Evolutionary conservation across 106 monocot species (phyloP).

Genomic region (Agapanthus africanus): DNA sequence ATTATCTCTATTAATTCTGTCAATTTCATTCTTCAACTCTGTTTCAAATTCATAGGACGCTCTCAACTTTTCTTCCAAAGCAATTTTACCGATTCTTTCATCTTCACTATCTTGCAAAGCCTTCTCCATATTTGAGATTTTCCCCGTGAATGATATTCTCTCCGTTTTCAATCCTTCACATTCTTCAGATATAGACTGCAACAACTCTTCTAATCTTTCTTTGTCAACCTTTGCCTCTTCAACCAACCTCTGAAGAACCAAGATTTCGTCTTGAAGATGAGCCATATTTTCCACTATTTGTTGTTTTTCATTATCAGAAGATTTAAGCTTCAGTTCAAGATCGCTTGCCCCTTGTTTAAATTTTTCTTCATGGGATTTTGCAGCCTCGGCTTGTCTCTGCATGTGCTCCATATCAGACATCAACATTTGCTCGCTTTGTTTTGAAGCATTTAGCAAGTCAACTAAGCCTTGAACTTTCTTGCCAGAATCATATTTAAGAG

Average conservation of each 20-base stretch:
- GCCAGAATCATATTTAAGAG: conserved; percentile 46
- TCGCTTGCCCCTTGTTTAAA: conserved; percentile 51
- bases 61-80: conserved; percentile 72
- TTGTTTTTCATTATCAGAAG: conserved; percentile 75
- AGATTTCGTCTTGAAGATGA: conserved; percentile 61
- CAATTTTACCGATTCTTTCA: conserved; percentile 44
- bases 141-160: conserved; percentile 30
- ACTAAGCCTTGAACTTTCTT: conserved; percentile 59
- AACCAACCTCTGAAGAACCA: conserved; percentile 42
- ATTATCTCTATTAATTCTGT: conserved; percentile 48
- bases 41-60: conserved; percentile 43
- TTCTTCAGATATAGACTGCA: conserved; percentile 45
- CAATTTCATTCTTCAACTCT: conserved; percentile 71
- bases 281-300: conserved; percentile 61
- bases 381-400: conserved; percentile 40
- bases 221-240: conserved; percentile 68
- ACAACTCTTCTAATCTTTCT: conserved; percentile 46
- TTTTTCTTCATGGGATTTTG: conserved; percentile 63
- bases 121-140: conserved; percentile 43
- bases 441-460: conserved; percentile 77
- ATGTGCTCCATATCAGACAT: conserved; percentile 59
- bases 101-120: conserved; percentile 44
- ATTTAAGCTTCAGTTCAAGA: conserved; percentile 67
- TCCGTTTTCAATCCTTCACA: conserved; percentile 59
- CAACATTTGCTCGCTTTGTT: conserved; percentile 85